These are phyloP conservation scores for Blastobotrys aristatus DNA, from an alignment of 1,139 yeast genomes.

Conservation along the genomic window DNA sequence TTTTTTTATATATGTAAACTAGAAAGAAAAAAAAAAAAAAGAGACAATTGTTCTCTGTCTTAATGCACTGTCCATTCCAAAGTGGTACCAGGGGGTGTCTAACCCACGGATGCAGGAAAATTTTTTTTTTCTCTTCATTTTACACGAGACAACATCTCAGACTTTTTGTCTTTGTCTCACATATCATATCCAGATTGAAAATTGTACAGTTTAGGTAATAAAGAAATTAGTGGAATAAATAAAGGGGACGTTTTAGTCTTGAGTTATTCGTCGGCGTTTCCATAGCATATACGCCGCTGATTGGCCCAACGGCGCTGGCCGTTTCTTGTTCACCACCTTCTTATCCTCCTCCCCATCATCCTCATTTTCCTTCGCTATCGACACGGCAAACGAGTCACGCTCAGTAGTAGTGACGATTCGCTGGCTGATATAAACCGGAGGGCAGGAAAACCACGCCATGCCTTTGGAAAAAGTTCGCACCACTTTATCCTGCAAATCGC, in stretches of 20 bases:
- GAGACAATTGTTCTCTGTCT: no score
- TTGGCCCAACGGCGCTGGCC: conserved; percentile 49
- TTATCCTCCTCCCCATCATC: conserved; percentile 15
- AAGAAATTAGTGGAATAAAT: no score
- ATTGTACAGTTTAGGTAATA: no score
- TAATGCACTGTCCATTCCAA: no score
- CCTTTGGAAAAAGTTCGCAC: conserved; percentile 33
- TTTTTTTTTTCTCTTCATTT: no score
- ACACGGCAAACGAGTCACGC: no score
- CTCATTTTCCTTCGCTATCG: conserved; percentile 16
- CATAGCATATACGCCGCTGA: conserved; percentile 68
- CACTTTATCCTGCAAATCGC: conserved; percentile 24
- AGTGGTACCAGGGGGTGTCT: no score
- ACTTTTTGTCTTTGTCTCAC: no score
- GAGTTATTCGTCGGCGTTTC: conserved; percentile 40
- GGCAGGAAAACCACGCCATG: conserved; percentile 74
- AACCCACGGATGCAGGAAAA: no score
- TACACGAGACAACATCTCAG: no score
- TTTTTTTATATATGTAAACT: neutral
- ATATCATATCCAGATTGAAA: no score
- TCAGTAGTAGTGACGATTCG: conserved; percentile 35
- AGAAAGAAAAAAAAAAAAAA: neutral
- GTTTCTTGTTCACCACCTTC: conserved; percentile 3
- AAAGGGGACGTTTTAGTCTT: no score
- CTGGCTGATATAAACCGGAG: conserved; percentile 58